phyloP scores from a whole-genome alignment of 1,284 basidiomycete genomes.

The Malassezia furfur region DNA sequence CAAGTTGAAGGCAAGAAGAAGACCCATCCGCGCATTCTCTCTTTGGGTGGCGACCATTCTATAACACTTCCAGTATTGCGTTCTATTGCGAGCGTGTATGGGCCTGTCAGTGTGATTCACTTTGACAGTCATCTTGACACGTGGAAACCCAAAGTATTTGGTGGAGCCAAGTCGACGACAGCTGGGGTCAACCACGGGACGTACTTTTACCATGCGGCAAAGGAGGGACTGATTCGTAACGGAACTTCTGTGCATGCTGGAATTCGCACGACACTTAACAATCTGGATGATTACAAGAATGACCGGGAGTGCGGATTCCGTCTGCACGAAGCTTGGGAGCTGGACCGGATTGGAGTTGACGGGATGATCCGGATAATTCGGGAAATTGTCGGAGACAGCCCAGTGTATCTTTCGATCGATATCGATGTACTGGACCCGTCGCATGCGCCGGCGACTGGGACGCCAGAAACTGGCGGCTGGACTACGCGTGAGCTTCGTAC shows the following conservation, averaged over 20 bases:
- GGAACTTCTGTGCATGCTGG: slow-evolving; percentile 53
- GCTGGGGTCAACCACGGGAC: slow-evolving; percentile 41
- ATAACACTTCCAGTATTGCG: slow-evolving; percentile 62
- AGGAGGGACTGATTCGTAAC: slow-evolving; percentile 64
- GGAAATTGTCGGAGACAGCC: slow-evolving; percentile 58
- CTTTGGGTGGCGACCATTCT: slow-evolving; percentile 69
- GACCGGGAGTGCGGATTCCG: slow-evolving; percentile 50
- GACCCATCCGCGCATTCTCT: slow-evolving; percentile 55
- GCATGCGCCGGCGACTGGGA: slow-evolving; percentile 69
- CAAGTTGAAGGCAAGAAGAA: slow-evolving; percentile 5
- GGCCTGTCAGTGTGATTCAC: slow-evolving; percentile 61
- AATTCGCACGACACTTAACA: slow-evolving; percentile 61
- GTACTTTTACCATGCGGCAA: slow-evolving; percentile 55
- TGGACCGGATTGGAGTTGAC: slow-evolving; percentile 50
- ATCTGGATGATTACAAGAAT: slow-evolving; percentile 23
- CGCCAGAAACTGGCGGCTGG: slow-evolving; percentile 71
- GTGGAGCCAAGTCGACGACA: neutral
- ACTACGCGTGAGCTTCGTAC: slow-evolving; percentile 69
- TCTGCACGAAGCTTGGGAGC: slow-evolving; percentile 49
- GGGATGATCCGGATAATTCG: slow-evolving; percentile 51
- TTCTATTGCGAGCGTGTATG: slow-evolving; percentile 62
- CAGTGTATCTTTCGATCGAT: slow-evolving; percentile 59
- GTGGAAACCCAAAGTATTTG: slow-evolving; percentile 50
- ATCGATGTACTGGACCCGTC: slow-evolving; percentile 66
- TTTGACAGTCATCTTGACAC: slow-evolving; percentile 69